Evolutionary conservation across 306 rosid species (phyloP).

Genomic region (Fragaria vesca): DNA sequence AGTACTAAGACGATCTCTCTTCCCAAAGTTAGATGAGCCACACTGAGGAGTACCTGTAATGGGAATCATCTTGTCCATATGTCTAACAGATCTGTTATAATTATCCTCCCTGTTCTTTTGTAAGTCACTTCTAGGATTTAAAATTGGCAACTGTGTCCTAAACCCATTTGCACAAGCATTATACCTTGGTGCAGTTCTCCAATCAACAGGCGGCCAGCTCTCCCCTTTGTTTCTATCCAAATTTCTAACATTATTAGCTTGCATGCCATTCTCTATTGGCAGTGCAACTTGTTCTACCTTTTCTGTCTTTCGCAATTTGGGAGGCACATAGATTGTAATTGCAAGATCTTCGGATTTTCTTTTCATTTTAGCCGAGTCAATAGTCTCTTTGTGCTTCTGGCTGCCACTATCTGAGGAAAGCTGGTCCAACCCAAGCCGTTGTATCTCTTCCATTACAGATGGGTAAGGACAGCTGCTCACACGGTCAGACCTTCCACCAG

Average conservation of each 20-base stretch:
- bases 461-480: slow-evolving; percentile 86
- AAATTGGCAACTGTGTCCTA: slow-evolving; percentile 38
- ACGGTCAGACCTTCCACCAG: slow-evolving; percentile 49
- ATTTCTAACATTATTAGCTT: slow-evolving; percentile 13
- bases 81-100: slow-evolving; percentile 11
- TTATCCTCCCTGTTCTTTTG: slow-evolving; percentile 30
- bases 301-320: slow-evolving; percentile 23
- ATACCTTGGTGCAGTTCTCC: slow-evolving; percentile 86
- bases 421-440: slow-evolving; percentile 57
- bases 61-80: not conserved
- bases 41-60: not conserved
- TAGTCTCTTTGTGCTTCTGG: slow-evolving; percentile 27
- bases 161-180: slow-evolving; percentile 59
- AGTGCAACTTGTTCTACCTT: slow-evolving; percentile 19
- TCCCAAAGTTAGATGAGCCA: slow-evolving; percentile 32
- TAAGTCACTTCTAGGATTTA: slow-evolving; percentile 26
- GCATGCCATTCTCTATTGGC: slow-evolving; percentile 18
- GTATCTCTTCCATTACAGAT: slow-evolving; percentile 77
- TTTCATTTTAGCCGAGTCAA: slow-evolving; percentile 39
- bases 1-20: slow-evolving; percentile 48
- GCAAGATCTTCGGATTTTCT: slow-evolving; percentile 23
- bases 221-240: slow-evolving; percentile 26
- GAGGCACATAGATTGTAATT: slow-evolving; percentile 6
- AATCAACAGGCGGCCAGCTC: slow-evolving; percentile 77
- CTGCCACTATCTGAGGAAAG: slow-evolving; percentile 33